Percentiles rank a stretch among this genome's conserved stretches.
Evolutionary conservation across 1,284 basidiomycete genomes (phyloP).

Genomic region (Malassezia slooffiae): DNA sequence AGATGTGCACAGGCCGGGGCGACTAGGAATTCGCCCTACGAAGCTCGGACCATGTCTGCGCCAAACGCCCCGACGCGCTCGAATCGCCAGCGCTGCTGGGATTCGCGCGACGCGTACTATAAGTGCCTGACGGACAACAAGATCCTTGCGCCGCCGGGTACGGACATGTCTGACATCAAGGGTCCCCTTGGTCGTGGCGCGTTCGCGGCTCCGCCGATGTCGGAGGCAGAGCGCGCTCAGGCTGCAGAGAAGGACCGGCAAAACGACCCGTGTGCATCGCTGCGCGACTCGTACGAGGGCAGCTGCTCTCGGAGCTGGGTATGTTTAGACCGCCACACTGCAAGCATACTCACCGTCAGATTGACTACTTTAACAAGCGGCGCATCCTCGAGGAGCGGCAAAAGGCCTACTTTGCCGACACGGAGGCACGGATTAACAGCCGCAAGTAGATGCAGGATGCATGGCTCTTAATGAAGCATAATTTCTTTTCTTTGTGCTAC

Average conservation of each 20-base stretch:
- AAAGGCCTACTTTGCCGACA: slow-evolving; percentile 28
- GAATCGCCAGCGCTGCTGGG: slow-evolving; percentile 40
- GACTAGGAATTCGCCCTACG: too few species aligned
- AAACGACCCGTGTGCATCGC: slow-evolving; percentile 32
- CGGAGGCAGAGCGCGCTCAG: slow-evolving; percentile 17
- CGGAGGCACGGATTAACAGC: slow-evolving; percentile 5
- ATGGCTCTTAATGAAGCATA: background rate
- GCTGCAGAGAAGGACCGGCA: slow-evolving; percentile 18
- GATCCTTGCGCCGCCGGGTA: slow-evolving; percentile 37
- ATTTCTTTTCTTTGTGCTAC: background rate
- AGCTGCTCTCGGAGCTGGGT: slow-evolving; percentile 44
- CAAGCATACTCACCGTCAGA: slow-evolving; percentile 13
- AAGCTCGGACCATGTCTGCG: slow-evolving; percentile 8
- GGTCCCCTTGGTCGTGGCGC: slow-evolving; percentile 27
- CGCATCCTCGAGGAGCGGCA: slow-evolving; percentile 42
- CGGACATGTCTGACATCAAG: slow-evolving; percentile 36
- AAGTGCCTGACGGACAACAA: slow-evolving; percentile 29
- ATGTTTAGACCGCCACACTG: slow-evolving; percentile 16
- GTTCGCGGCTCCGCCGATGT: slow-evolving; percentile 21
- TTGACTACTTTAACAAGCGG: slow-evolving; percentile 46
- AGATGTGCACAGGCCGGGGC: too few species aligned
- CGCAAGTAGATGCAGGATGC: background rate
- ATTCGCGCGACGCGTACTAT: slow-evolving; percentile 38
- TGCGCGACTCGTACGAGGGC: slow-evolving; percentile 30
- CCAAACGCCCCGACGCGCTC: slow-evolving; percentile 29